These are phyloP conservation scores for Solanum hybrid DNA, from an alignment of 305 asterid genomes.

Conservation along the genomic window DNA sequence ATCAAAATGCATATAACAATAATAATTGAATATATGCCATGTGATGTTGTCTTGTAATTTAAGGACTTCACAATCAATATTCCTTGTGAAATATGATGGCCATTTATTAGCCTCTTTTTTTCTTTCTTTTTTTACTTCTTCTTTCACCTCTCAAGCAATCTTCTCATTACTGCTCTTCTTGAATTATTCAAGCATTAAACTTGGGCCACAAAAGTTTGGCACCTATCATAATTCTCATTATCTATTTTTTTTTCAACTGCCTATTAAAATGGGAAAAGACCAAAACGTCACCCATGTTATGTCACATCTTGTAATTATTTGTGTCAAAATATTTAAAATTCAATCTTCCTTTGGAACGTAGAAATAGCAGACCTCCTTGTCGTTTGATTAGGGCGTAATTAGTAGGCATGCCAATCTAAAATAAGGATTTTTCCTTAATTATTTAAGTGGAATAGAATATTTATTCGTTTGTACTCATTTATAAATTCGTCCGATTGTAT, in stretches of 20 bases:
- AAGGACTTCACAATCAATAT: conserved; percentile 4
- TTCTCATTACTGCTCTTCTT: neutral
- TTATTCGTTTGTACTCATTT: neutral
- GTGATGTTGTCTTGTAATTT: conserved; percentile 1
- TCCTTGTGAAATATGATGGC: neutral
- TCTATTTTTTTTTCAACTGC: neutral
- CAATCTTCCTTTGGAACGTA: neutral
- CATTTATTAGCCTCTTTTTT: neutral
- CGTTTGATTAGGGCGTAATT: neutral
- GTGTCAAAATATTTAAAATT: neutral
- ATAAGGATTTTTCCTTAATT: neutral
- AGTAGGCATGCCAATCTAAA: neutral
- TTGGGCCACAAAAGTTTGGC: neutral
- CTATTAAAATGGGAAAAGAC: neutral
- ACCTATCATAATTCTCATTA: neutral
- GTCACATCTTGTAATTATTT: neutral
- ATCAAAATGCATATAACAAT: neutral
- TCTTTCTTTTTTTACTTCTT: neutral
- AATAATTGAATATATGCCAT: neutral
- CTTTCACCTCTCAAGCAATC: neutral
- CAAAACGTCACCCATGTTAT: neutral
- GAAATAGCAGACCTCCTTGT: neutral
- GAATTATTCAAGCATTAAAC: neutral
- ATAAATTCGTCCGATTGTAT: too few species aligned
- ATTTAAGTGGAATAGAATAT: neutral